Evolutionary conservation across 352 stramenopile genomes (phyloP).

Genomic region (Halophytophthora polymorphica): DNA sequence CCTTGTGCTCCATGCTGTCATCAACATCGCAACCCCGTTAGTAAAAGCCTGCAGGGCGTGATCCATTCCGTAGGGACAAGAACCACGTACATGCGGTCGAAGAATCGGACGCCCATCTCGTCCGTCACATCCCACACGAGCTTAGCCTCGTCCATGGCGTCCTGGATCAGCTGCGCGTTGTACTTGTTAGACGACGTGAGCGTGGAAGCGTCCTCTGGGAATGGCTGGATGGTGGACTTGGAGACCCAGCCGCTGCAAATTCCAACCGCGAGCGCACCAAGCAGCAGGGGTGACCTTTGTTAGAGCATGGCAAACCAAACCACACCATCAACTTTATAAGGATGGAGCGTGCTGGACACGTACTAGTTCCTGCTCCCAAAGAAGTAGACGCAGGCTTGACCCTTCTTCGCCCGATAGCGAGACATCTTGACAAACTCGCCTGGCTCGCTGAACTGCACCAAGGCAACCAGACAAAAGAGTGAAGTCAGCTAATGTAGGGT

Average conservation of each 20-base stretch:
- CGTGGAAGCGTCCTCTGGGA: slow-evolving; percentile 57
- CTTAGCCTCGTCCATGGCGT: slow-evolving; percentile 71
- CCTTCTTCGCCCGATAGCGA: slow-evolving; percentile 69
- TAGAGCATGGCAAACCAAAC: slow-evolving; percentile 2
- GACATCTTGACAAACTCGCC: slow-evolving; percentile 83
- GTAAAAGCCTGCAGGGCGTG: neutral
- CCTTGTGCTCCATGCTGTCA: slow-evolving; percentile 63
- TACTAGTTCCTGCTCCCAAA: slow-evolving; percentile 88
- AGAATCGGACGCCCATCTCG: slow-evolving; percentile 54
- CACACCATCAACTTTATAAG: neutral
- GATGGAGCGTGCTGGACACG: slow-evolving; percentile 10
- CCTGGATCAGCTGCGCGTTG: slow-evolving; percentile 62
- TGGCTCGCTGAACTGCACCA: slow-evolving; percentile 69
- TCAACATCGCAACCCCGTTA: slow-evolving; percentile 4
- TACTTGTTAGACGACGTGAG: slow-evolving; percentile 72
- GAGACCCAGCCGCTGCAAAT: slow-evolving; percentile 69
- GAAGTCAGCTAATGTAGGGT: neutral
- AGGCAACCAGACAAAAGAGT: slow-evolving; percentile 5
- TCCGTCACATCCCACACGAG: slow-evolving; percentile 62
- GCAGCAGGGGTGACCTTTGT: neutral
- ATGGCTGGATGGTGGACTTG: slow-evolving; percentile 66
- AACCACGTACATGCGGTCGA: slow-evolving; percentile 71
- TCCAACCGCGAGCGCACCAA: slow-evolving; percentile 2
- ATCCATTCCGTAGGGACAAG: neutral
- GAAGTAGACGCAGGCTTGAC: slow-evolving; percentile 82